phyloP scores from a whole-genome alignment of 2,329 filamentous ascomycete species.

The Colletotrichum lindemuthianum region DNA sequence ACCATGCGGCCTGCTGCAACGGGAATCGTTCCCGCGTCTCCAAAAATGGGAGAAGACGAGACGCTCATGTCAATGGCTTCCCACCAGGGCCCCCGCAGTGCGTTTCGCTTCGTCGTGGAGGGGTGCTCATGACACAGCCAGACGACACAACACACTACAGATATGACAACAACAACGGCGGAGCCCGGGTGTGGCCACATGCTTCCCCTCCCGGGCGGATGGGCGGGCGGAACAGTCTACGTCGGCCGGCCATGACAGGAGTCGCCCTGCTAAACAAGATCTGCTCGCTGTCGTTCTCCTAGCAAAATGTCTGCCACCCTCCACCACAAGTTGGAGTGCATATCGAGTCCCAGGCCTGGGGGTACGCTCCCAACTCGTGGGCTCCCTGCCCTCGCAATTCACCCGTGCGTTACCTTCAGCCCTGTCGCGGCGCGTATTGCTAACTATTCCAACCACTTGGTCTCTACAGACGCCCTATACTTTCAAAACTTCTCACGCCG shows the following conservation, averaged over 20 bases:
- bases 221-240: constrained; percentile 10
- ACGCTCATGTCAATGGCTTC: too few relatives aligned
- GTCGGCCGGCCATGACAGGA: constrained; percentile 1
- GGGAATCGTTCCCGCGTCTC: neutral
- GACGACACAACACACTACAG: constrained; percentile 6
- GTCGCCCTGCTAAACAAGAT: constrained; percentile 11
- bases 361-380: neutral
- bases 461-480: constrained; percentile 14
- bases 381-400: neutral
- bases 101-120: constrained; percentile 23
- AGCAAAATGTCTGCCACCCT: neutral
- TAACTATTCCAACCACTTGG: constrained; percentile 10
- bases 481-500: constrained; percentile 22
- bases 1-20: neutral
- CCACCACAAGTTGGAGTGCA: neutral
- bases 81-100: constrained; percentile 14
- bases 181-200: neutral
- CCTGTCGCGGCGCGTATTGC: constrained; percentile 1
- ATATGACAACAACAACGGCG: neutral
- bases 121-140: constrained; percentile 7
- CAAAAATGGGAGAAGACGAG: too few relatives aligned
- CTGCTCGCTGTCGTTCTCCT: constrained; percentile 9
- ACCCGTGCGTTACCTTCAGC: constrained; percentile 13
- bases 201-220: constrained; percentile 17
- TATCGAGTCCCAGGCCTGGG: constrained; percentile 1